Base-by-base conservation (phyloP, 495 filamentous ascomycete genomes). In the Lepraria neglecta region DNA sequence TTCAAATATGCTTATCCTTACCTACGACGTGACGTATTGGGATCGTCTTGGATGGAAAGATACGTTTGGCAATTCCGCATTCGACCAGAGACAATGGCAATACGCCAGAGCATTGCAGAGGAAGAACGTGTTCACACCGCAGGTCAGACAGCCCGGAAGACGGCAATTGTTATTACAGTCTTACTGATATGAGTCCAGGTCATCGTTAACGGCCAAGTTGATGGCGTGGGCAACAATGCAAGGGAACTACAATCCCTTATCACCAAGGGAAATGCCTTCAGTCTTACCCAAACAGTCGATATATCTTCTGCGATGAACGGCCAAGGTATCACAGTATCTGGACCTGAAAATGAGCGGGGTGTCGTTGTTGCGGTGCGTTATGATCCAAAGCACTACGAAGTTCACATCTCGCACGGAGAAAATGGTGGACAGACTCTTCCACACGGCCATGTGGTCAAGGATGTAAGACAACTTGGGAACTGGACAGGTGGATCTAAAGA, bases 21-120 rank as follows among this genome's bases (percentile, higher is more conserved):
- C 31, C 4, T 46, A 47, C 11, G 4, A 46, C 46, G 30, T 61
- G 1, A 55, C 30, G 45, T 61, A 48, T 17, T 61, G 30, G 59
- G 59, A 61, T 17, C 30, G 42, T 56, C 40, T 61, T 27, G 51
- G 51, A 30, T 48, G 52, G 51, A 55, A 48, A 15, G 59, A 61
- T 35, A 56, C 19, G 4, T 61, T 56, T 46, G 43, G 43, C 14
- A n/a, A 40, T n/a, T 56, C 30, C n/a, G 31, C 24, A 11, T 47
- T 56, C 40, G 59, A 61, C 35, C 51, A 45, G 33, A 56, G 52
- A 31, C 42, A 48, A 27, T 40, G 43, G 59, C 40, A 56, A 9
- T 48, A 48, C 35, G 59, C 43, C 38, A 45, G 21, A 56, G 52
- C 43, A 42, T 10, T 61, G 19, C 42, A 35, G 46, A 27, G 52